These are phyloP conservation scores for Naganishia onofrii DNA, from an alignment of 768 basidiomycete genomes.

Conservation along the genomic window DNA sequence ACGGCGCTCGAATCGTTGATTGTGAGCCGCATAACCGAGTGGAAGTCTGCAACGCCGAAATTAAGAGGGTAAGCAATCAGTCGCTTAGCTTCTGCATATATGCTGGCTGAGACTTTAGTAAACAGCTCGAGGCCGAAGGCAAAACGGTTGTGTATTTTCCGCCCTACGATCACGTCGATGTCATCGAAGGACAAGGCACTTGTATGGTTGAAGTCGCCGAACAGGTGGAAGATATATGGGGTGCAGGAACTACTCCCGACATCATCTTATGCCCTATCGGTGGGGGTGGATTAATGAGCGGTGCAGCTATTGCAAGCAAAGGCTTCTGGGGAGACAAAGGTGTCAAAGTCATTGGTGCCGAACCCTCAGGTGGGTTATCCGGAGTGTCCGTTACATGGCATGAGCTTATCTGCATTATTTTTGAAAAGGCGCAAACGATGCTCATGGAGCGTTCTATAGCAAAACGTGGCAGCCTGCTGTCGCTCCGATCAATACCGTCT, in stretches of 20 bases:
- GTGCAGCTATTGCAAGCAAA: conserved; percentile 21
- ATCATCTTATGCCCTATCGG: conserved; percentile 23
- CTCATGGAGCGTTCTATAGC: conserved; percentile 7
- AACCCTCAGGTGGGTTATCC: conserved; percentile 17
- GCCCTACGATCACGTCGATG: conserved; percentile 29
- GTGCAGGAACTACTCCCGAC: not conserved
- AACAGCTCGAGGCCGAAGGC: conserved; percentile 15
- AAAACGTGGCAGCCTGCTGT: conserved; percentile 25
- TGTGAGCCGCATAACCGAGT: conserved; percentile 18
- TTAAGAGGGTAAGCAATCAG: conserved; percentile 6
- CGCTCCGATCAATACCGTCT: conserved; percentile 21
- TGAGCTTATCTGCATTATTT: not conserved
- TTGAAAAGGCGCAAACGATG: conserved; percentile 20
- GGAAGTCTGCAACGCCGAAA: conserved; percentile 25
- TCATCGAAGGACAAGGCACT: conserved; percentile 25
- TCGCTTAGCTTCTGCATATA: not conserved
- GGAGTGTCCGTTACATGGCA: not conserved
- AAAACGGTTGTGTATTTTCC: conserved; percentile 21
- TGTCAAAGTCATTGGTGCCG: conserved; percentile 20
- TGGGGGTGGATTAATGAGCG: conserved; percentile 26
- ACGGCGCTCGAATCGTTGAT: conserved; percentile 22
- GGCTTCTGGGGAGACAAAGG: conserved; percentile 12
- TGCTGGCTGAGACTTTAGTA: not conserved
- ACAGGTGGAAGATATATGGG: conserved; percentile 16
- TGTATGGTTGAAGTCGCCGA: conserved; percentile 23